Conservation (phyloP, 2,329 filamentous ascomycete genomes). For the Plenodomus biglobosus region DNA sequence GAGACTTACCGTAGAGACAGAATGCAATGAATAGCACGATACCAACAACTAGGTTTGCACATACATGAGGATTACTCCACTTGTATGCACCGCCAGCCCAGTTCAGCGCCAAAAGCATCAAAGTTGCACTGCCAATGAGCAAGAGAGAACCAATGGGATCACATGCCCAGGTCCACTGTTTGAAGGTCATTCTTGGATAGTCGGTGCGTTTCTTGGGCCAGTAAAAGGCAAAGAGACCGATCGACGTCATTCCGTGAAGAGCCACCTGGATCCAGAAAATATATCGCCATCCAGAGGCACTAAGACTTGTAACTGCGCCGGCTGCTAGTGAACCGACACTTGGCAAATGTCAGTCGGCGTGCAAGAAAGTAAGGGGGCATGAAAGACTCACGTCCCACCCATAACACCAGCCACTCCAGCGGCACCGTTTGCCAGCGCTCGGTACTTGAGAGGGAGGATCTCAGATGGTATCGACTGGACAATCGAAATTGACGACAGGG, state of each 20-base stretch:
- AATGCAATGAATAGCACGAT: conserved; percentile 28
- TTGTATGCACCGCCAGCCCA: conserved; percentile 34
- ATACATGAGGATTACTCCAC: conserved; percentile 30
- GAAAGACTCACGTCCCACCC: conserved; percentile 53
- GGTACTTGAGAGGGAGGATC: conserved; percentile 59
- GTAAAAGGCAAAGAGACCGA: conserved; percentile 50
- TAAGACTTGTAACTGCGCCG: conserved; percentile 55
- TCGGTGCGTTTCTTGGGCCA: conserved; percentile 36
- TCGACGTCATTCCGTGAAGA: conserved; percentile 52
- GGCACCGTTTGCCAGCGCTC: conserved; percentile 59
- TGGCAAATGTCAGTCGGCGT: background rate
- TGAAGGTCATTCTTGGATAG: conserved; percentile 28
- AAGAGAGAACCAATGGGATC: conserved; percentile 33
- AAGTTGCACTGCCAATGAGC: conserved; percentile 26
- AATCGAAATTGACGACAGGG: conserved; percentile 58
- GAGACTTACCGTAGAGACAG: conserved; percentile 28
- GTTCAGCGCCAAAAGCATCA: conserved; percentile 35
- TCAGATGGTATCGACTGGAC: conserved; percentile 60
- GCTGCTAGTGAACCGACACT: conserved; percentile 55
- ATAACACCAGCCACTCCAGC: conserved; percentile 55
- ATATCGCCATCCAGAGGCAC: conserved; percentile 54
- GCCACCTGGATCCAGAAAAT: conserved; percentile 63
- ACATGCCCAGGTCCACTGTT: conserved; percentile 33
- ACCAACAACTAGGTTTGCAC: conserved; percentile 26
- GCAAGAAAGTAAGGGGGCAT: background rate